These are phyloP conservation scores for Leucoagaricus sp. DNA, from an alignment of 1,284 basidiomycete species.

Conservation along the genomic window DNA sequence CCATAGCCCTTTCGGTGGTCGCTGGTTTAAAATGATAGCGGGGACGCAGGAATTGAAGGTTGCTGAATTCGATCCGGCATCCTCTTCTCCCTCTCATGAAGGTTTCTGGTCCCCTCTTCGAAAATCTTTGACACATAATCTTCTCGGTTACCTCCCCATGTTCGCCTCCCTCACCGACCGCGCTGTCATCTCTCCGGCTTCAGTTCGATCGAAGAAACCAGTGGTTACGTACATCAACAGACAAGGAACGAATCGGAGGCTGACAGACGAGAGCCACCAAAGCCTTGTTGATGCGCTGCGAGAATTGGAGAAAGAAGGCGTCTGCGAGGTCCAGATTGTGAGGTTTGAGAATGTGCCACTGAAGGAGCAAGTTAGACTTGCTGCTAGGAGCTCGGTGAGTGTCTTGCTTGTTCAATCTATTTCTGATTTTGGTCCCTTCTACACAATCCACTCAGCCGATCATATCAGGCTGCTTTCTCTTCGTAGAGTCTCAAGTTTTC, in stretches of 20 bases:
- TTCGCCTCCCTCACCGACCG: slow-evolving; percentile 18
- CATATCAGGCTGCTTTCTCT: too few relatives aligned
- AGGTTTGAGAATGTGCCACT: slow-evolving; percentile 35
- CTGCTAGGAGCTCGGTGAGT: slow-evolving; percentile 38
- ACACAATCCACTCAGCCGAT: background rate
- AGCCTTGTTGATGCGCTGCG: slow-evolving; percentile 32
- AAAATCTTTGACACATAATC: slow-evolving; percentile 31
- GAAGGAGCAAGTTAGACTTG: slow-evolving; percentile 36
- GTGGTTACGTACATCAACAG: slow-evolving; percentile 43
- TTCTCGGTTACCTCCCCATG: slow-evolving; percentile 30
- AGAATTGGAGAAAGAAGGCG: slow-evolving; percentile 32
- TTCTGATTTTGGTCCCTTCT: background rate
- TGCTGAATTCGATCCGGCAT: background rate
- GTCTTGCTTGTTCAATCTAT: background rate
- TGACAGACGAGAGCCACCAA: slow-evolving; percentile 33
- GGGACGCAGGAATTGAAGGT: slow-evolving; percentile 32
- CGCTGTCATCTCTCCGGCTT: slow-evolving; percentile 2
- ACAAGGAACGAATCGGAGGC: slow-evolving; percentile 33
- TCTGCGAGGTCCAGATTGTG: slow-evolving; percentile 36
- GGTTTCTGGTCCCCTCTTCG: slow-evolving; percentile 42
- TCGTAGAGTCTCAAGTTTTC: too few relatives aligned
- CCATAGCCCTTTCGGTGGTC: slow-evolving; percentile 28
- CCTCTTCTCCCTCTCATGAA: slow-evolving; percentile 21
- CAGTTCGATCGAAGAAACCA: slow-evolving; percentile 23
- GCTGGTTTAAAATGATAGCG: slow-evolving; percentile 44